Conservation (phyloP, 331 rosid genomes). For the Pyrus hybrid region DNA sequence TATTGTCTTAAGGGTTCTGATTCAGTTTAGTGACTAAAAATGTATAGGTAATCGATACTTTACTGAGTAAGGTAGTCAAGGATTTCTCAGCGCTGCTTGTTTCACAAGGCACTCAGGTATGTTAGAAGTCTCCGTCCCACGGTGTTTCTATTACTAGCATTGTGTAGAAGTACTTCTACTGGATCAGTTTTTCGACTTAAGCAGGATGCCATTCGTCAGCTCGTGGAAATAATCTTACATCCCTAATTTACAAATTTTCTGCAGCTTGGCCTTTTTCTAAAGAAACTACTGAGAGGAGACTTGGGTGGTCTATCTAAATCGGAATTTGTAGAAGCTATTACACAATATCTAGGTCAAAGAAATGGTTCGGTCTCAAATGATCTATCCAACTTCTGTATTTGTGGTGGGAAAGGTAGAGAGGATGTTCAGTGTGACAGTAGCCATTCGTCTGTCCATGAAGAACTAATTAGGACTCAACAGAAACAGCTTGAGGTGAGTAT, state of each 20-base stretch:
- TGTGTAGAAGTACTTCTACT: neutral
- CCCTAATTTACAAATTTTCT: constrained; percentile 8
- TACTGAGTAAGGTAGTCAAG: constrained; percentile 81
- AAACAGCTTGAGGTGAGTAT: constrained; percentile 69
- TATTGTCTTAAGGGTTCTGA: neutral
- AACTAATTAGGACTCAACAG: constrained; percentile 48
- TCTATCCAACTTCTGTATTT: constrained; percentile 70
- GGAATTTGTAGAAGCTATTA: constrained; percentile 69
- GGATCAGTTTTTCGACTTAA: neutral
- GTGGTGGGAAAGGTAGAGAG: constrained; percentile 60
- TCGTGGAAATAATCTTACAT: neutral
- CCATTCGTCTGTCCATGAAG: constrained; percentile 34
- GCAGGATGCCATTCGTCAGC: neutral
- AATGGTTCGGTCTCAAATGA: constrained; percentile 61
- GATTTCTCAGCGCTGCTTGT: constrained; percentile 84
- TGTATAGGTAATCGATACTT: constrained; percentile 69
- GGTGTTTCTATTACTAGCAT: neutral
- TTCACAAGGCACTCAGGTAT: constrained; percentile 94
- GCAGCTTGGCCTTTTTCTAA: constrained; percentile 84
- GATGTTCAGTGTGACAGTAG: constrained; percentile 23
- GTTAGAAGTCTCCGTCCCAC: neutral
- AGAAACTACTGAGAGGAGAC: constrained; percentile 71
- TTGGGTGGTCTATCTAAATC: constrained; percentile 55
- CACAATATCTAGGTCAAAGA: constrained; percentile 66
- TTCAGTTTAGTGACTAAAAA: constrained; percentile 14